These are phyloP conservation scores for Letharia lupina DNA, from an alignment of 495 filamentous ascomycete species.

Conservation along the genomic window DNA sequence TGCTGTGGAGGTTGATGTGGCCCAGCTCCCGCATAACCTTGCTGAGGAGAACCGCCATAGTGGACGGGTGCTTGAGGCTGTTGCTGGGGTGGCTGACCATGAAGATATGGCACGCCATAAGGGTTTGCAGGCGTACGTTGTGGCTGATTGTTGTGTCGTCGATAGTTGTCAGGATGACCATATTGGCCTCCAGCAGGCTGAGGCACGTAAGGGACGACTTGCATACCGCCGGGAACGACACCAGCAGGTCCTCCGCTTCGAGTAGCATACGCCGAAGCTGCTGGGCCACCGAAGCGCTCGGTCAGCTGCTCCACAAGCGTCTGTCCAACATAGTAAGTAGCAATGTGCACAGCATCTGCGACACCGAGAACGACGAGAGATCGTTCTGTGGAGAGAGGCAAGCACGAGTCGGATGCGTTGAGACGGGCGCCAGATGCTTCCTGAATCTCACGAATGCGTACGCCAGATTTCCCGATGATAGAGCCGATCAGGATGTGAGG, in stretches of 20 bases:
- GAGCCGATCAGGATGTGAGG: slow-evolving; percentile 96
- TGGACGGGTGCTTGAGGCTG: slow-evolving; percentile 59
- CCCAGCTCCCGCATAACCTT: slow-evolving; percentile 62
- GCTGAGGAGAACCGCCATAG: slow-evolving; percentile 60
- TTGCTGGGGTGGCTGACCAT: slow-evolving; percentile 48
- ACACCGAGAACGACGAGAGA: slow-evolving; percentile 92
- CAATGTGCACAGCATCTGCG: slow-evolving; percentile 93
- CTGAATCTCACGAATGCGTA: slow-evolving; percentile 95
- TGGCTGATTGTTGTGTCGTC: slow-evolving; percentile 56
- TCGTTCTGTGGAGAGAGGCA: slow-evolving; percentile 88
- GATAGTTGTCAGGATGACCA: slow-evolving; percentile 81
- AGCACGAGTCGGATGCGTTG: slow-evolving; percentile 89
- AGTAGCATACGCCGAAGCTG: slow-evolving; percentile 92
- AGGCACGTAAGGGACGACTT: slow-evolving; percentile 90
- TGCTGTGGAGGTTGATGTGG: slow-evolving; percentile 66
- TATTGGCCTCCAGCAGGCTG: slow-evolving; percentile 87
- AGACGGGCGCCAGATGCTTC: slow-evolving; percentile 93
- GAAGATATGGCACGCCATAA: slow-evolving; percentile 64
- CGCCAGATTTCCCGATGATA: slow-evolving; percentile 94
- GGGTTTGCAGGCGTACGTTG: slow-evolving; percentile 55
- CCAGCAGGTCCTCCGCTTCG: slow-evolving; percentile 88
- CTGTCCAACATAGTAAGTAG: slow-evolving; percentile 94
- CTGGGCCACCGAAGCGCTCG: slow-evolving; percentile 89
- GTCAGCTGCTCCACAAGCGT: slow-evolving; percentile 94
- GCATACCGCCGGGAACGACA: slow-evolving; percentile 92